Conservation (phyloP, 768 basidiomycete species). For the Cyclocybe aegerita region DNA sequence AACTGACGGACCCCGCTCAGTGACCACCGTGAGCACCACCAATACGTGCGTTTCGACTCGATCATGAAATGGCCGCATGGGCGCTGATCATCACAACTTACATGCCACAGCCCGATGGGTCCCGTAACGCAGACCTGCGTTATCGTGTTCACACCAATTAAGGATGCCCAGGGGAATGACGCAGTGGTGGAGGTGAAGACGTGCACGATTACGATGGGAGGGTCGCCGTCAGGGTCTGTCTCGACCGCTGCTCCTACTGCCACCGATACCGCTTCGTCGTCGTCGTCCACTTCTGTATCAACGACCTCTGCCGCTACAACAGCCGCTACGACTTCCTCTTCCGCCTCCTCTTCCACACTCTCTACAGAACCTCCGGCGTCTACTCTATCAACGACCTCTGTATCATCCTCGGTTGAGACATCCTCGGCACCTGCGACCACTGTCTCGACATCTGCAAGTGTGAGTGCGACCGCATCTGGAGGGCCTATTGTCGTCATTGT, state of each 20-base stretch:
- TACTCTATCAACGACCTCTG: slow-evolving; percentile 10
- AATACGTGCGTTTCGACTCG: slow-evolving; percentile 41
- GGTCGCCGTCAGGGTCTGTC: slow-evolving; percentile 21
- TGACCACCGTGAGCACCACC: slow-evolving; percentile 43
- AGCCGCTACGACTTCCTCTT: slow-evolving; percentile 9
- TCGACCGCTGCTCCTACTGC: slow-evolving; percentile 1
- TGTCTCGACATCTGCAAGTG: slow-evolving; percentile 10
- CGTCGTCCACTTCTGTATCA: slow-evolving; percentile 10
- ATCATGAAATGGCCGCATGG: neutral
- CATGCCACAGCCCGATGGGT: slow-evolving; percentile 43
- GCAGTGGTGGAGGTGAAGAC: slow-evolving; percentile 51
- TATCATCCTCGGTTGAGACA: slow-evolving; percentile 7
- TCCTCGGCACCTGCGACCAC: slow-evolving; percentile 5
- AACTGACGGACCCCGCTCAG: slow-evolving; percentile 29
- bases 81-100: slow-evolving; percentile 9
- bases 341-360: slow-evolving; percentile 12
- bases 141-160: slow-evolving; percentile 55
- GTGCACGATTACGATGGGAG: slow-evolving; percentile 43
- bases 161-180: slow-evolving; percentile 45
- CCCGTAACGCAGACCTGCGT: slow-evolving; percentile 57
- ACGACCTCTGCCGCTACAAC: slow-evolving; percentile 2
- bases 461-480: slow-evolving; percentile 4
- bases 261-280: slow-evolving; percentile 8
- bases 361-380: slow-evolving; percentile 11
- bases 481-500: slow-evolving; percentile 15